Conservation (phyloP, 2,329 filamentous ascomycete genomes). For the Epichloe coenophiala region DNA sequence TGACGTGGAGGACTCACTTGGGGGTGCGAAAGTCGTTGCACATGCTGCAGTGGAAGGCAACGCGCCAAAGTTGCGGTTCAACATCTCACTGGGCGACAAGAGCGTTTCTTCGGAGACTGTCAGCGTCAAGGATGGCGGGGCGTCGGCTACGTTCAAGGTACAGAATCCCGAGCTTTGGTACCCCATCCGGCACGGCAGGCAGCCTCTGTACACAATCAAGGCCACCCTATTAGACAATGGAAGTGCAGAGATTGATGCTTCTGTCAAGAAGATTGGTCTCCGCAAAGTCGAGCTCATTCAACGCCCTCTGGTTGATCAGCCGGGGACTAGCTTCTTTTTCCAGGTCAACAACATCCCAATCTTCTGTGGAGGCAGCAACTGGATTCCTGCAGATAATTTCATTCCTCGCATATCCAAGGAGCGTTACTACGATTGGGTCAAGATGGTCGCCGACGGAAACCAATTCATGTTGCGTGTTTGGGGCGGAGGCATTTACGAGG, state of each 20-base stretch:
- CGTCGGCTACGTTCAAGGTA: slow-evolving; percentile 39
- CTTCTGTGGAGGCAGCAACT: slow-evolving; percentile 73
- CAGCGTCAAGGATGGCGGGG: slow-evolving; percentile 24
- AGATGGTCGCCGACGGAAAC: slow-evolving; percentile 61
- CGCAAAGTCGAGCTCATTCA: slow-evolving; percentile 51
- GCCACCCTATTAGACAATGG: slow-evolving; percentile 39
- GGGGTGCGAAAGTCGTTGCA: slow-evolving; percentile 38
- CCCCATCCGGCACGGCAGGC: slow-evolving; percentile 61
- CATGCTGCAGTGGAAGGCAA: slow-evolving; percentile 38
- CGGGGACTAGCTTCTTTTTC: slow-evolving; percentile 70
- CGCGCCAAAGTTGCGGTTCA: slow-evolving; percentile 36
- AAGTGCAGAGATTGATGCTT: slow-evolving; percentile 34
- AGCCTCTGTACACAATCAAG: slow-evolving; percentile 56
- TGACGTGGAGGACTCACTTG: slow-evolving; percentile 43
- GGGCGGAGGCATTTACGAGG: slow-evolving; percentile 68
- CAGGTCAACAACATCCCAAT: slow-evolving; percentile 62
- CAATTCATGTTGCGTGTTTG: slow-evolving; percentile 73
- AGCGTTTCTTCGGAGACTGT: slow-evolving; percentile 40
- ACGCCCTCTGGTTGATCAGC: slow-evolving; percentile 40
- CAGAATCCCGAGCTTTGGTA: slow-evolving; percentile 61
- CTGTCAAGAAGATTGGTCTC: slow-evolving; percentile 53
- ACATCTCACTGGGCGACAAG: slow-evolving; percentile 35
- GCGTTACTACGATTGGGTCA: slow-evolving; percentile 60
- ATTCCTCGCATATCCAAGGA: slow-evolving; percentile 53
- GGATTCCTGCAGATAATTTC: slow-evolving; percentile 76